Base-by-base conservation (phyloP, 1,284 basidiomycete species). In the Leccinum subrobustum region DNA sequence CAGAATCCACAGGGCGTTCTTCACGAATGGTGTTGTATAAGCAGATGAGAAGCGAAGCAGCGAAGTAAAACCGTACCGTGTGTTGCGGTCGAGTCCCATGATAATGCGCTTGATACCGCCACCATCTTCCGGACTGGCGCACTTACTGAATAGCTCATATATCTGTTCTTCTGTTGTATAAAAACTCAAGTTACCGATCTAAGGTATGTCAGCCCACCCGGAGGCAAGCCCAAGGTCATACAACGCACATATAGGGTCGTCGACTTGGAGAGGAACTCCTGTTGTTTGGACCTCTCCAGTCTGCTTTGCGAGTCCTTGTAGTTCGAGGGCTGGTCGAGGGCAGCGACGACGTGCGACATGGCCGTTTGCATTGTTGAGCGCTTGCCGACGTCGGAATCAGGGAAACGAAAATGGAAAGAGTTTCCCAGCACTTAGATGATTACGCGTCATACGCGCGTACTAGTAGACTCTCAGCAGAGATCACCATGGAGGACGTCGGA, bases 101-200 rank as follows among this genome's bases (percentile, higher is more conserved):
- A 99, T 99, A 67, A 99, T 97, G 65, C 96, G 88, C 75, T 98
- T 98, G 67, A 99, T 95, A 33, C 95, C 95, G 39, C 95, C 95
- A 48, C 95, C 95, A 64, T 95, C 90, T 67, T 94, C 92, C 1
- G 93, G 86, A 65, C 84, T 90, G 47, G 95, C 87, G 68, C 95
- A 97, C 79, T 94, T 93, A 60, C 90, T 88, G 77, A 99, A 99
- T 56, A 99, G 79, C 76, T 99, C 96, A 79, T 98, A 98, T 77
- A 99, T 98, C 78, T 99, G 97, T 73, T 98, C 96, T 79, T 99
- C 97, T 54, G 96, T 98, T 9, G 96, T 98, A 79, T 93, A 97
- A 78, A 96, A 98, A 78, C 93, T 95, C 74, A 98, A 80, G 76
- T 98, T 98, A 71, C 96, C 97, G 70, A 99, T 89, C 86, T 98